Evolutionary conservation across 371 early-diverging fungal species (phyloP), one percentile per base, ranked within the genome.

Genomic region (Phascolomyces articulosus): DNA sequence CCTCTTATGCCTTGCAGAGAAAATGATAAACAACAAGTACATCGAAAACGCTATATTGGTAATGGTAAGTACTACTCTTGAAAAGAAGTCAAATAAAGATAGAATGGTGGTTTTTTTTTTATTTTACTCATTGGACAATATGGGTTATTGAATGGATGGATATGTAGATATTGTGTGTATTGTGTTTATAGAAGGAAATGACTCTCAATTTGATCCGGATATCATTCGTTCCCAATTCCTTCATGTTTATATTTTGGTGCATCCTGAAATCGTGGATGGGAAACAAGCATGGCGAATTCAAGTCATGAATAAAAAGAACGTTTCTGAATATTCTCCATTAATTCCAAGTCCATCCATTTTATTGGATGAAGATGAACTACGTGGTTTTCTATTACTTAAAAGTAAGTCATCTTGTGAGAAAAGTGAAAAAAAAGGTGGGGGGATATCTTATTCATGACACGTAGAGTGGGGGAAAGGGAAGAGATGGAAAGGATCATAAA

Each of bases 21-120:
- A 7, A 78, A 79, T 10, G 94, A 94, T 69, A 72, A 72, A 26
- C 93, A 94, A 53, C 94, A 93, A 73, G 80, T 94, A 21, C 92
- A 93, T 66, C 82, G 92, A 16, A 95, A 95, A 70, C 79, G 93
- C 18, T 92, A 93, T 68, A 90, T 95, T 44, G 95, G 95, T 58
- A 95, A 95, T 74, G 93, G 80, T 82, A 60, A 15, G n/a, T n/a
- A n/a, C n/a, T n/a, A n/a, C n/a, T n/a, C n/a, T n/a, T n/a, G n/a
- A n/a, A n/a, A n/a, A n/a, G n/a, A n/a, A n/a, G n/a, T n/a, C n/a
- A n/a, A n/a, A n/a, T n/a, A n/a, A n/a, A n/a, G n/a, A n/a, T n/a
- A n/a, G n/a, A n/a, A n/a, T n/a, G n/a, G n/a, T n/a, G n/a, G n/a
- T n/a, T n/a, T n/a, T n/a, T n/a, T n/a, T n/a, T n/a, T n/a, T n/a